Evolutionary conservation across 106 monocot genomes (phyloP).

Genomic region (Allium cepa): DNA sequence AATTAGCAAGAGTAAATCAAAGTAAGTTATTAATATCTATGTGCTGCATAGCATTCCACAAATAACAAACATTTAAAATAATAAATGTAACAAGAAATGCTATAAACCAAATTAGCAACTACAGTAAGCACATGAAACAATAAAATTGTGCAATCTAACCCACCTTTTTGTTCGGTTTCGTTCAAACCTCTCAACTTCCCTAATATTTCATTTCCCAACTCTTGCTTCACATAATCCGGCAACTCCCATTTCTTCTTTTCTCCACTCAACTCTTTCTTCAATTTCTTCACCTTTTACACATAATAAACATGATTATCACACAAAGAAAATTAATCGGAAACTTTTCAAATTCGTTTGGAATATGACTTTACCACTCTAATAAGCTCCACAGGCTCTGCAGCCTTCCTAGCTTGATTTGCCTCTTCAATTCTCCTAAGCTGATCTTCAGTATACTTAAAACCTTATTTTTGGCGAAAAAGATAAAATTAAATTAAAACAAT

Average conservation of each 20-base stretch:
- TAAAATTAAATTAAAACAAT: background rate
- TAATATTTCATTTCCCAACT: constrained; percentile 61
- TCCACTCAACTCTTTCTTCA: constrained; percentile 35
- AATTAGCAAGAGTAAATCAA: too few species aligned
- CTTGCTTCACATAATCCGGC: constrained; percentile 42
- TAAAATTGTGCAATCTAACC: background rate
- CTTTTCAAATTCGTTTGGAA: background rate
- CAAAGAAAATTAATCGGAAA: background rate
- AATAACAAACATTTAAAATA: too few species aligned
- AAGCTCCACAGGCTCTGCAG: constrained; percentile 51
- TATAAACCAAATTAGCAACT: constrained; percentile 1
- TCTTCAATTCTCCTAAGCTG: constrained; percentile 65
- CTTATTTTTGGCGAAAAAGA: constrained; percentile 11
- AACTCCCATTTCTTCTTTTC: constrained; percentile 39
- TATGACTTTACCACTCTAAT: constrained; percentile 30
- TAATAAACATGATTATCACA: background rate
- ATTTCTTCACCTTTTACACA: constrained; percentile 43
- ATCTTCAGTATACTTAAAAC: constrained; percentile 34
- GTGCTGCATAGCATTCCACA: too few species aligned
- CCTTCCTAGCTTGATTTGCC: constrained; percentile 51
- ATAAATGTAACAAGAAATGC: background rate
- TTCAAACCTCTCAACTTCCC: constrained; percentile 38
- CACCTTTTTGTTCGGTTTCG: constrained; percentile 50
- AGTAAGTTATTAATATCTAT: too few species aligned
- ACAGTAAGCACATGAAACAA: too few species aligned